A percentile compares a stretch with the other conserved stretches of the same genome.
phyloP scores from a whole-genome alignment of 305 asterid species.

The Fraxinus sp. region DNA sequence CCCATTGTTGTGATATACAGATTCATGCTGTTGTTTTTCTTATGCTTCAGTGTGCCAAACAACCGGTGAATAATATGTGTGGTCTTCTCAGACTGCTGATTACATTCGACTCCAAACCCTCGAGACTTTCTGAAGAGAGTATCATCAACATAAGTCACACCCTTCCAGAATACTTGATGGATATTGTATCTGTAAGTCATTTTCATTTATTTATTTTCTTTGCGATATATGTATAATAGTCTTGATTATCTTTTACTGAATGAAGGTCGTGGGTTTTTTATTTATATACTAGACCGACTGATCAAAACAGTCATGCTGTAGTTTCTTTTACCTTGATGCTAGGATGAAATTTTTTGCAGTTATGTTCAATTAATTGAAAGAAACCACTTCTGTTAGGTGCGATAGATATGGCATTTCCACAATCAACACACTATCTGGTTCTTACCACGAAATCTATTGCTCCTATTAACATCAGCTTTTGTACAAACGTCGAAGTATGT shows the following conservation, averaged over 20 bases:
- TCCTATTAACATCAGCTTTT: not conserved
- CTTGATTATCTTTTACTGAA: not conserved
- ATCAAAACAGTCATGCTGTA: not conserved
- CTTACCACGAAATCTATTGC: not conserved
- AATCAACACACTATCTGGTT: not conserved
- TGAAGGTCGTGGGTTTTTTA: not conserved
- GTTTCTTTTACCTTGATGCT: not conserved
- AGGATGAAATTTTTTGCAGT: not conserved
- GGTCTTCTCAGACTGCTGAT: constrained; percentile 70
- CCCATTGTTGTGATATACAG: not conserved
- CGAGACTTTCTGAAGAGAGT: constrained; percentile 62
- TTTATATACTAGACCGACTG: not conserved
- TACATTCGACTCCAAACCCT: constrained; percentile 60
- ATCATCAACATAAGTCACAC: constrained; percentile 51
- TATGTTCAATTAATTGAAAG: not conserved
- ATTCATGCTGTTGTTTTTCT: constrained; percentile 12
- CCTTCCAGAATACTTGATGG: constrained; percentile 63
- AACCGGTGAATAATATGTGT: constrained; percentile 66
- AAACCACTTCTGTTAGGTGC: not conserved
- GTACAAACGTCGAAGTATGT: not conserved
- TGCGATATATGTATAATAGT: not conserved
- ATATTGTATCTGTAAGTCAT: constrained; percentile 56
- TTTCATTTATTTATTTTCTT: constrained; percentile 1
- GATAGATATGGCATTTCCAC: not conserved
- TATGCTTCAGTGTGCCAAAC: constrained; percentile 52